Evolutionary conservation across 192 early-diverging fungal genomes (phyloP), one percentile per base, ranked within the genome.

Genomic region (Geosiphon pyriformis): DNA sequence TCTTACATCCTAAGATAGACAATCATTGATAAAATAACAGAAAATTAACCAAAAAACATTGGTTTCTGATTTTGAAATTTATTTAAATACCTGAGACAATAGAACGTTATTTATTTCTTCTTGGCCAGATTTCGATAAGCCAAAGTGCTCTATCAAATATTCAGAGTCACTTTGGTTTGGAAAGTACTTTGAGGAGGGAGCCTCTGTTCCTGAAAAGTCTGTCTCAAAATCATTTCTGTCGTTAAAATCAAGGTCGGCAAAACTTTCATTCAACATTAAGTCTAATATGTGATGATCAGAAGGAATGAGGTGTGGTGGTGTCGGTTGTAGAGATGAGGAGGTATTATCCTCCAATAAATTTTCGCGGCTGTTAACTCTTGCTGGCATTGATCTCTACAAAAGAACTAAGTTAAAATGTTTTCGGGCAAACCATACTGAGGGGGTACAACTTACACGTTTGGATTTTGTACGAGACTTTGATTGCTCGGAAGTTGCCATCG

Each of bases 1-100:
- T 15, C 74, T 68, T 2, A 83, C 79, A 70, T 78, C 67, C 72
- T 78, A 22, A n/a, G 6, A 42, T 42, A 42, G 6, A 10, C 15
- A 42, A 42, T 42, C 37, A 42, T 10, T 42, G 37, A 6, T 42
- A 10, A 6, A 10, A 10, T 15, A 42, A 42, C 15, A 42, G 6
- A 42, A 42, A 10, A 42, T 42, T 42, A 42, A 10, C 37, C 6
- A 42, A 42, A 42, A 42, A 42, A 42, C 37, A 15, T 42, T 42
- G 37, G 29, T 33, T 57, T 57, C 7, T n/a, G 3, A 18, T 12
- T 6, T 25, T 34, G 17, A 59, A 33, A 11, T 8, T 25, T 17
- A 37, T 42, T 12, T 34, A 30, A 35, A 26, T 65, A 65, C 63
- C 32, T 65, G 63, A 32, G 63, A 65, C 17, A 65, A 18, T 37